Percentiles rank a stretch among this genome's conserved stretches.
phyloP scores from a whole-genome alignment of 2,329 filamentous ascomycete species.

The Talaromyces albobiverticillius region DNA sequence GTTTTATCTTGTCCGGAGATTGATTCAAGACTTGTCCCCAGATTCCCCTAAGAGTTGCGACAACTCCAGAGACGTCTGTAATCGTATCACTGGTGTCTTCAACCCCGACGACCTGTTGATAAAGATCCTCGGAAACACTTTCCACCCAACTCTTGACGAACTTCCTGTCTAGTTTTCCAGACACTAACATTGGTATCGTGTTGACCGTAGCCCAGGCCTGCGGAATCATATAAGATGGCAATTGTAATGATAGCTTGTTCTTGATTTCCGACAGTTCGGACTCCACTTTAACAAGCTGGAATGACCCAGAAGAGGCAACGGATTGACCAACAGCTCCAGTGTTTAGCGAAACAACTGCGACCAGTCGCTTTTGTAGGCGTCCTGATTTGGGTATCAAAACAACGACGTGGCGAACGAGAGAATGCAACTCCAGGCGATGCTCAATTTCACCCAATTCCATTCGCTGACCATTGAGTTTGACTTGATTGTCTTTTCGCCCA shows the following conservation, averaged over 20 bases:
- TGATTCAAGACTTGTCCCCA: conserved; percentile 25
- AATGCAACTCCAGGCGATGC: conserved; percentile 28
- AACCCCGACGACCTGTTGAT: conserved; percentile 29
- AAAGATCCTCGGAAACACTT: conserved; percentile 26
- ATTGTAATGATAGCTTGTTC: conserved; percentile 23
- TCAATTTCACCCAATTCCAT: conserved; percentile 45
- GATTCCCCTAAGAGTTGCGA: conserved; percentile 27
- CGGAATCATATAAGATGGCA: conserved; percentile 15
- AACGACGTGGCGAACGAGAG: conserved; percentile 37
- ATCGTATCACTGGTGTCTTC: conserved; percentile 20
- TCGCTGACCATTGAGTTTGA: conserved; percentile 42
- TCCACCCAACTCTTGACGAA: conserved; percentile 11
- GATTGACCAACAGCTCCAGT: neutral
- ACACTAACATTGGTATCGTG: conserved; percentile 12
- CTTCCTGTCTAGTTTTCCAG: conserved; percentile 14
- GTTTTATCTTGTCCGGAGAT: conserved; percentile 7
- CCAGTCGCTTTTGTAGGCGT: conserved; percentile 8
- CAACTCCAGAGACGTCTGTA: conserved; percentile 16
- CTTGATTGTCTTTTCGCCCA: conserved; percentile 37
- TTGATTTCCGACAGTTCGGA: conserved; percentile 10
- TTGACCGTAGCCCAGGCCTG: conserved; percentile 14
- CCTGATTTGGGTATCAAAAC: conserved; percentile 11
- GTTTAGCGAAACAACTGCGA: conserved; percentile 10
- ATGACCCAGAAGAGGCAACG: conserved; percentile 20
- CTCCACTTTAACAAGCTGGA: neutral